Conservation (phyloP, 1,284 basidiomycete genomes). For the Wolfiporia cocos region DNA sequence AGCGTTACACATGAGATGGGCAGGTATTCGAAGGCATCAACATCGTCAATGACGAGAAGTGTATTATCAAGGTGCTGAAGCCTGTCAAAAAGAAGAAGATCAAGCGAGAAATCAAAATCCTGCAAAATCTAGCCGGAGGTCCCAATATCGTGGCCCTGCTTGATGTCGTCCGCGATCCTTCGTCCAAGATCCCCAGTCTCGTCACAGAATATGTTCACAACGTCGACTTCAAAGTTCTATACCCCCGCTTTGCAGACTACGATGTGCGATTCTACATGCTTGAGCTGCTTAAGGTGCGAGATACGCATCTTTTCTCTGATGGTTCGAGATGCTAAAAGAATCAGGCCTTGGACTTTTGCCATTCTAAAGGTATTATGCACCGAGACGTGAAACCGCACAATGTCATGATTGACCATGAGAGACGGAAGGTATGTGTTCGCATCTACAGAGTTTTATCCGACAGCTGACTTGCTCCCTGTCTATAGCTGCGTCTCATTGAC, state of each 20-base stretch:
- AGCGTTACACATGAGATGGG: background rate
- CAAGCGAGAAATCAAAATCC: conserved; percentile 98
- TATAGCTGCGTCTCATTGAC: conserved; percentile 89
- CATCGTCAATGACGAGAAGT: conserved; percentile 89
- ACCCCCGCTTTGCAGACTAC: conserved; percentile 91
- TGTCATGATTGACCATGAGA: conserved; percentile 99
- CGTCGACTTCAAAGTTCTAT: conserved; percentile 96
- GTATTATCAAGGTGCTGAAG: conserved; percentile 98
- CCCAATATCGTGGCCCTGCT: conserved; percentile 87
- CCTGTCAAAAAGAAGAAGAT: conserved; percentile 99
- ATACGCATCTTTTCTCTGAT: conserved; percentile 1
- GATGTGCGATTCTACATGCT: conserved; percentile 97
- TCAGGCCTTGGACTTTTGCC: conserved; percentile 94
- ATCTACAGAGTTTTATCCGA: background rate
- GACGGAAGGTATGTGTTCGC: conserved; percentile 68
- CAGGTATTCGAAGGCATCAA: conserved; percentile 98
- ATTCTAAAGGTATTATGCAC: conserved; percentile 99
- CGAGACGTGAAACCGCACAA: conserved; percentile 99
- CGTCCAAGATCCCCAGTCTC: conserved; percentile 95
- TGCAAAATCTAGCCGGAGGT: conserved; percentile 95
- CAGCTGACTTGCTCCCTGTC: conserved; percentile 4
- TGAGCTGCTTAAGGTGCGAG: conserved; percentile 84
- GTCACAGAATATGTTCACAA: conserved; percentile 99
- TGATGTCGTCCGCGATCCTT: conserved; percentile 92
- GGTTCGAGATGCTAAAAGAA: conserved; percentile 3